Evolutionary conservation across 257 asterid genomes (phyloP), one percentile per base, ranked within the genome.

Genomic region (Solanum lycopersicoides): DNA sequence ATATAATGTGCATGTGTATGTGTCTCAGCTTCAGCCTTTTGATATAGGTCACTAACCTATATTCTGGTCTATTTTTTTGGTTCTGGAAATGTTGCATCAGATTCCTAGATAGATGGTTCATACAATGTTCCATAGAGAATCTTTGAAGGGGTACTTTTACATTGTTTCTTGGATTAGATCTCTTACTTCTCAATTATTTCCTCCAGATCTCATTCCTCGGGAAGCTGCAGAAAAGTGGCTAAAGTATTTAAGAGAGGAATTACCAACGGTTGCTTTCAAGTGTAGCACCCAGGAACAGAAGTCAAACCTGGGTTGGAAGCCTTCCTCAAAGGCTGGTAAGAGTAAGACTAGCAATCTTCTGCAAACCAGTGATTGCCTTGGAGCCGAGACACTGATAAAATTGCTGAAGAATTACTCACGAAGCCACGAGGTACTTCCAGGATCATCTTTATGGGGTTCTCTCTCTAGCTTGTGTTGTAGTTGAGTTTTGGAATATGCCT

Each of bases 191-290:
- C 13, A 18, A 82, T 18, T 50, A 32, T 32, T 50, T 56, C 21
- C 86, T 60, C 34, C 94, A 97, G 99, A 97, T 93, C 98, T 97
- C 85, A 95, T 97, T 68, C 99, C 99, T 5, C 93, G 95, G 85
- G 99, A 97, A 92, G 91, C 98, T 91, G 96, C 86, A 86, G 99
- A 95, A 88, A 97, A 96, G 92, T 97, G 99, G 98, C 99, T 96
- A 89, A 93, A 93, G 91, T 97, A 97, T 92, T 95, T 95, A 4
- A 91, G 98, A 86, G 98, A 96, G 92, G 99, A 97, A 91, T 88
- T 94, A 85, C 99, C 99, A 28, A 68, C 99, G 37, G 96, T 96
- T 89, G 99, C 99, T 79, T 97, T 97, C 83, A 97, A 97, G 89
- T 94, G 97, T 91, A 97, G 98, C 91, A 97, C 99, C 77, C 99